These are phyloP conservation scores for Coffea humblotiana DNA, from an alignment of 305 asterid genomes.

Conservation along the genomic window DNA sequence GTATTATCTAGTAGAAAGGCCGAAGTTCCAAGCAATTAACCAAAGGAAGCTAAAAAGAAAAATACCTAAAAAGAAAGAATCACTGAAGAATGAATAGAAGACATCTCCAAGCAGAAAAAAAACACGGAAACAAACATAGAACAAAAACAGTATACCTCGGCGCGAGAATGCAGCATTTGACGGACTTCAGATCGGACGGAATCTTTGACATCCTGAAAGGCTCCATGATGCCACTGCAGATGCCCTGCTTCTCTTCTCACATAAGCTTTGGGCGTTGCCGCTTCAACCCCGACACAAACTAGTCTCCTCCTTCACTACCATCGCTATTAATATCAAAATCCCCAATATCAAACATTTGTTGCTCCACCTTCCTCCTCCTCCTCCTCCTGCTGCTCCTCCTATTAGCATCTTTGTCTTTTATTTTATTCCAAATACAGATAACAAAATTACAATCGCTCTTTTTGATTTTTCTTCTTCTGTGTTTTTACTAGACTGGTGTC, in stretches of 20 bases:
- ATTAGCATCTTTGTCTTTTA: background rate
- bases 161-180: slow-evolving; percentile 93
- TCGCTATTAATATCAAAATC: slow-evolving; percentile 3
- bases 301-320: background rate
- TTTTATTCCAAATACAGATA: no score
- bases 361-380: no score
- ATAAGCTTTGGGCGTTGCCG: slow-evolving; percentile 68
- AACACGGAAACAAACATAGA: background rate
- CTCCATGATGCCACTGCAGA: slow-evolving; percentile 94
- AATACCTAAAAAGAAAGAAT: background rate
- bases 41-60: background rate
- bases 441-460: background rate
- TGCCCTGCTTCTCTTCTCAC: slow-evolving; percentile 92
- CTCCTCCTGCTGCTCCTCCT: background rate
- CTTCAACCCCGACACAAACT: slow-evolving; percentile 22
- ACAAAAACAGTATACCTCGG: slow-evolving; percentile 54
- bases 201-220: slow-evolving; percentile 90
- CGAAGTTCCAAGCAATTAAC: background rate
- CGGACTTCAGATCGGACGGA: slow-evolving; percentile 87
- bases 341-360: background rate
- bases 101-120: background rate
- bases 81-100: background rate
- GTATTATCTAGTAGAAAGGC: background rate
- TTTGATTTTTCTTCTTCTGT: no score
- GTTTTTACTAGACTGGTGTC: no score